Conservation (phyloP, 2,329 filamentous ascomycete genomes). For the Diaporthe sp. region DNA sequence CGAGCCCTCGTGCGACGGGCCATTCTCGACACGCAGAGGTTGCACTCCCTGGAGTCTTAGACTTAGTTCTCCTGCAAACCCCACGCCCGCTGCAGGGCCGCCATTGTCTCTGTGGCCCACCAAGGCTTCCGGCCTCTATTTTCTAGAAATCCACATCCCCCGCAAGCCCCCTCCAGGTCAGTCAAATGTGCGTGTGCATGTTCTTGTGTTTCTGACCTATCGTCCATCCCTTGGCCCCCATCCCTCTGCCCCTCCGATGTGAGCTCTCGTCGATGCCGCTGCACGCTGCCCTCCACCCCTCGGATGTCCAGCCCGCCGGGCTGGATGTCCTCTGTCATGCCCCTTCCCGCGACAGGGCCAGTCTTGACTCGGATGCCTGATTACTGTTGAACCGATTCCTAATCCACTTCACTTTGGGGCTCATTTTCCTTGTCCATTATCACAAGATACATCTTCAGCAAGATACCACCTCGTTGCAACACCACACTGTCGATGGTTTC, state of each 20-base stretch:
- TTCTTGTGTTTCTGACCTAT: slow-evolving; percentile 1
- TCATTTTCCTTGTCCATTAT: background rate
- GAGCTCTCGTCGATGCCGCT: slow-evolving; percentile 10
- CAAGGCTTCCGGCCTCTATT: background rate
- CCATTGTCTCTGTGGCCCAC: slow-evolving; percentile 25
- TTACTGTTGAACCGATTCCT: background rate
- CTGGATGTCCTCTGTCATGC: slow-evolving; percentile 27
- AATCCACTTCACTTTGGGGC: background rate
- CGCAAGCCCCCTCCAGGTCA: slow-evolving; percentile 30
- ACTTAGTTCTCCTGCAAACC: slow-evolving; percentile 21
- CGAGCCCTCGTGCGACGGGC: slow-evolving; percentile 26
- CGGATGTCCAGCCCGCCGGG: slow-evolving; percentile 25
- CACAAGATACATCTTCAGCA: background rate
- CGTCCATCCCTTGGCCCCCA: background rate
- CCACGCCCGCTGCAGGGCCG: slow-evolving; percentile 28
- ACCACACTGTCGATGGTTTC: background rate
- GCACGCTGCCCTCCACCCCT: slow-evolving; percentile 14
- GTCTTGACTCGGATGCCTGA: slow-evolving; percentile 22
- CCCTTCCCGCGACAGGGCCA: slow-evolving; percentile 31
- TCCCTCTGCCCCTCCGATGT: slow-evolving; percentile 14
- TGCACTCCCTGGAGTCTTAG: slow-evolving; percentile 21
- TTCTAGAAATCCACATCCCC: slow-evolving; percentile 26
- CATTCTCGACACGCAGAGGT: slow-evolving; percentile 8
- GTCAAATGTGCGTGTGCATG: slow-evolving; percentile 2
- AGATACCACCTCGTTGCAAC: background rate